Evolutionary conservation across 768 basidiomycete genomes (phyloP), one percentile per base, ranked within the genome.

Genomic region (Harrya chromipes): DNA sequence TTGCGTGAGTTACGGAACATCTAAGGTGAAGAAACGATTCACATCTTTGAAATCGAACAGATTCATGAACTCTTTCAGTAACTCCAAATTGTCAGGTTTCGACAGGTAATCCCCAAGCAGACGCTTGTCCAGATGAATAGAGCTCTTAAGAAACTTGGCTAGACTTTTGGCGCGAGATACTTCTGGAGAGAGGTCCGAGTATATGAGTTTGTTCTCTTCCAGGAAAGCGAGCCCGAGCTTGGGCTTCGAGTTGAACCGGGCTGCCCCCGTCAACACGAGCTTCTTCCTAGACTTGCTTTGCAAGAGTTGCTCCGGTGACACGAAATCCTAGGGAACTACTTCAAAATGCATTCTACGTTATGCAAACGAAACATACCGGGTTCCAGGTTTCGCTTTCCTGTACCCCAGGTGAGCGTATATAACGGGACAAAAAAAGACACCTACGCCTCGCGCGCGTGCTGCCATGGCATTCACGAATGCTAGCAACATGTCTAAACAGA

Each of bases 51-150:
- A 98, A 66, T 97, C 89, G 61, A 97, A 94, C 31, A 94, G 70
- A 10, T 77, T 77, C 63, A 99, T 83, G 68, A 94, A 98, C 17
- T 88, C 89, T 64, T 82, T 90, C 43, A 98, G 70, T 1, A 97
- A 64, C 5, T 90, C 91, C 14, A 86, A 62, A 58, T 94, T 91
- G 40, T 97, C 94, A 10, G 90, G 88, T 52, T 83, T 83, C 6
- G 93, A 94, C 41, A 98, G 81, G 66, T 83, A 98, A 63, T 98
- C 97, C 3, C 97, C 97, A 0, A 99, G 74, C 1, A 95, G 70
- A 43, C 90, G 87, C 72, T 99, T 99, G 68, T 99, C 94, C 26
- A 98, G 74, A 40, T 88, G 74, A 6, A 87, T 83, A 43, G 85
- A 89, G 37, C 75, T 83, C 70, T 94, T 94, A 50, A 99, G 71